Percentiles rank a stretch among this genome's conserved stretches.
phyloP scores from a whole-genome alignment of 192 early-diverging fungal genomes.

The Spizellomyces sp. region DNA sequence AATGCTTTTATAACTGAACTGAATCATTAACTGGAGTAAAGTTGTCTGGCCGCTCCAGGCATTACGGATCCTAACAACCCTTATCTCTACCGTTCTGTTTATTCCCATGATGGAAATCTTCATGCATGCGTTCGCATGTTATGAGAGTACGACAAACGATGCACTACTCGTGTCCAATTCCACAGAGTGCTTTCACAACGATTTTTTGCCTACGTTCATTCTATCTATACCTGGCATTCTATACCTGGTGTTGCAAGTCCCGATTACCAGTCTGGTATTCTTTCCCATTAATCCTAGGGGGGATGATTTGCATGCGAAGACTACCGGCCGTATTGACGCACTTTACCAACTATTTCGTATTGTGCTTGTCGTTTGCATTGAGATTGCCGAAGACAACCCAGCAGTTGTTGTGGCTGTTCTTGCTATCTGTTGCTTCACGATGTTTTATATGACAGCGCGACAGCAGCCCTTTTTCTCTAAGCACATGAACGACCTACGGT shows the following conservation, averaged over 20 bases:
- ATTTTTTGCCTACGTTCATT: constrained; percentile 6
- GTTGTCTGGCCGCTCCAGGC: constrained; percentile 30
- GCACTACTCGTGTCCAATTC: neutral
- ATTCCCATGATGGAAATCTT: constrained; percentile 36
- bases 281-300: constrained; percentile 18
- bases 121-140: constrained; percentile 12
- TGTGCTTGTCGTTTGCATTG: constrained; percentile 4
- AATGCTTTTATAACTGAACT: too few relatives aligned
- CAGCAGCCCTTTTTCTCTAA: constrained; percentile 24
- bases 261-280: constrained; percentile 16
- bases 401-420: neutral
- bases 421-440: neutral
- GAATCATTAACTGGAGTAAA: neutral
- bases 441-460: constrained; percentile 2
- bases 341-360: constrained; percentile 15
- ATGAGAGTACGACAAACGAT: constrained; percentile 1
- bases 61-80: constrained; percentile 18
- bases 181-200: neutral
- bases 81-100: constrained; percentile 23
- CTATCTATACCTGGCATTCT: constrained; percentile 3
- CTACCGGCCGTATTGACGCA: constrained; percentile 27
- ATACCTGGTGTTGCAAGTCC: constrained; percentile 23
- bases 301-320: constrained; percentile 14
- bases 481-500: constrained; percentile 22
- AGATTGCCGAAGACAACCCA: neutral